These are phyloP conservation scores for Angomonas ambiguus DNA, from an alignment of 208 protist genomes.

Conservation along the genomic window DNA sequence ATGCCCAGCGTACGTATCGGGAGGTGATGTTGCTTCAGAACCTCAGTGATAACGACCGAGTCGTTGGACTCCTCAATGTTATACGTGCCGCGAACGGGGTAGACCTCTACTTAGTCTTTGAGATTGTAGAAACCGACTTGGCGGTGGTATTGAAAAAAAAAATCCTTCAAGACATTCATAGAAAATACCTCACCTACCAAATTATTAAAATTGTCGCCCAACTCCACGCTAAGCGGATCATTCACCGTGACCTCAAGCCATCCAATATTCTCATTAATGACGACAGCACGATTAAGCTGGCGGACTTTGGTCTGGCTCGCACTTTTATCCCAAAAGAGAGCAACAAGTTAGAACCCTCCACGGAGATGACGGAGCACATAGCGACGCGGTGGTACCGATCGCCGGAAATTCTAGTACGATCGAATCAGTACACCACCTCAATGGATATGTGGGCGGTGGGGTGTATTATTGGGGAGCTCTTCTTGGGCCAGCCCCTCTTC, in stretches of 20 bases:
- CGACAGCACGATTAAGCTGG: slow-evolving; percentile 93
- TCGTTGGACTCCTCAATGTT: slow-evolving; percentile 94
- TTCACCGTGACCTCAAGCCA: slow-evolving; percentile 94
- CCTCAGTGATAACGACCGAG: slow-evolving; percentile 61
- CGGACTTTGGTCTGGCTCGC: slow-evolving; percentile 98
- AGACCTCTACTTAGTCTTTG: slow-evolving; percentile 97
- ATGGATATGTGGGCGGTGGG: slow-evolving; percentile 99
- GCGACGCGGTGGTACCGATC: slow-evolving; percentile 97
- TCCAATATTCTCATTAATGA: slow-evolving; percentile 91
- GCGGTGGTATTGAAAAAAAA: slow-evolving; percentile 93
- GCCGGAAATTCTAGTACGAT: slow-evolving; percentile 97
- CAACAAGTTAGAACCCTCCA: slow-evolving; percentile 32
- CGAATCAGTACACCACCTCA: slow-evolving; percentile 92
- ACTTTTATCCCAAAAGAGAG: slow-evolving; percentile 41
- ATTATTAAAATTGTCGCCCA: slow-evolving; percentile 93
- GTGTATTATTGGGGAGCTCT: slow-evolving; percentile 96
- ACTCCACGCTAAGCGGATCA: slow-evolving; percentile 82
- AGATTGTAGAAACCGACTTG: slow-evolving; percentile 94
- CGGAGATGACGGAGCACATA: slow-evolving; percentile 94
- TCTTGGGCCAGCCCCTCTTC: slow-evolving; percentile 92
- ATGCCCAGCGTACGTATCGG: slow-evolving; percentile 93
- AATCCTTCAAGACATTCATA: slow-evolving; percentile 93
- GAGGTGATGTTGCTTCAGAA: slow-evolving; percentile 96
- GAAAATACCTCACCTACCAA: slow-evolving; percentile 95
- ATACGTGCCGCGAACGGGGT: slow-evolving; percentile 95